Evolutionary conservation across 2,329 filamentous ascomycete genomes (phyloP).

Genomic region (Colletotrichum tanaceti): DNA sequence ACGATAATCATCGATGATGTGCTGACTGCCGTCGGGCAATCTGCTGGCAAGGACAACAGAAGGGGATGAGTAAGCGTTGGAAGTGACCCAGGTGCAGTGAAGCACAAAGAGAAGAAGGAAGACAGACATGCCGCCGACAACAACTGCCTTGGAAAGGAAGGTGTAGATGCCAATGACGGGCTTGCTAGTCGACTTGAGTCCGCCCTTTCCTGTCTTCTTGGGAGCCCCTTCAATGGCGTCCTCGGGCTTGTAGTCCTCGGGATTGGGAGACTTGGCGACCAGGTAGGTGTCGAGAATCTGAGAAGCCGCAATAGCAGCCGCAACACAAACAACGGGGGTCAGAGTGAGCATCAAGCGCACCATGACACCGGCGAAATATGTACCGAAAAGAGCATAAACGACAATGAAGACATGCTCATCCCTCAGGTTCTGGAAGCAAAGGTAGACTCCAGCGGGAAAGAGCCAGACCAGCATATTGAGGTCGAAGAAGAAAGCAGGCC

Average conservation of each 20-base stretch:
- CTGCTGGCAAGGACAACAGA: conserved; percentile 95
- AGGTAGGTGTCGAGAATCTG: conserved; percentile 90
- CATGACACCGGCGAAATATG: conserved; percentile 99
- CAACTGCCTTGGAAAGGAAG: conserved; percentile 79
- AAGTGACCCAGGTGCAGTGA: conserved; percentile 99
- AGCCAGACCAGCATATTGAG: conserved; percentile 99
- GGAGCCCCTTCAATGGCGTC: conserved; percentile 62
- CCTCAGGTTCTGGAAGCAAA: conserved; percentile 93
- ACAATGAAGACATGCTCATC: conserved; percentile 99
- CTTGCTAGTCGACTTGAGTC: conserved; percentile 76
- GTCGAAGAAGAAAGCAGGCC: conserved; percentile 99
- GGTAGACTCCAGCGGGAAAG: conserved; percentile 97
- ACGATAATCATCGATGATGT: conserved; percentile 99
- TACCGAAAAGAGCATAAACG: conserved; percentile 95
- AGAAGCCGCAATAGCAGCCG: conserved; percentile 88
- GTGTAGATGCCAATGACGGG: conserved; percentile 88
- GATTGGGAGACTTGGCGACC: conserved; percentile 70
- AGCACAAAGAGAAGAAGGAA: conserved; percentile 95
- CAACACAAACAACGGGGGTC: conserved; percentile 95
- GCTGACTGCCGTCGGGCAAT: conserved; percentile 92
- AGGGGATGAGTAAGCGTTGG: conserved; percentile 97
- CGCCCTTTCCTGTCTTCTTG: conserved; percentile 66
- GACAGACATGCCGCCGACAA: conserved; percentile 76
- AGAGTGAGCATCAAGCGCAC: conserved; percentile 98
- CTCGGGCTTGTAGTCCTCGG: conserved; percentile 50